phyloP scores from a whole-genome alignment of 768 basidiomycete genomes.

The Sarcomyxa edulis region DNA sequence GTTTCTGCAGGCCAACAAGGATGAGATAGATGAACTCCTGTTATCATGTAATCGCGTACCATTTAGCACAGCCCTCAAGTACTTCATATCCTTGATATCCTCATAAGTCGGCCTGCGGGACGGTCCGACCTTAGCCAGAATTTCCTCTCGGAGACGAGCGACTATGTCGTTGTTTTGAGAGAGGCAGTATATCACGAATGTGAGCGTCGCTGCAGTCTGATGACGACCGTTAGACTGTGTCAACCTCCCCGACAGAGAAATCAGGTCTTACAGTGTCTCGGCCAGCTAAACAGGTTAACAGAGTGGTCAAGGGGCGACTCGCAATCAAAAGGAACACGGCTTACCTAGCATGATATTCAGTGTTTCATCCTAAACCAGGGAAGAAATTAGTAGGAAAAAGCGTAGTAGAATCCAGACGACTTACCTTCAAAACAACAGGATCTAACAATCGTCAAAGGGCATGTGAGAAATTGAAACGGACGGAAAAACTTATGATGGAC shows the following conservation, averaged over 20 bases:
- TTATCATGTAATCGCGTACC: conserved; percentile 29
- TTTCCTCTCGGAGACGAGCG: conserved; percentile 48
- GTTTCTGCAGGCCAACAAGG: conserved; percentile 32
- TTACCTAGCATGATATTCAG: conserved; percentile 42
- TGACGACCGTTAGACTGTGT: background rate
- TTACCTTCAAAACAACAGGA: conserved; percentile 41
- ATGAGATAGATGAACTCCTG: background rate
- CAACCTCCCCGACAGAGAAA: background rate
- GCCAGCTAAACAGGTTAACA: conserved; percentile 25
- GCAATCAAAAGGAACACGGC: background rate
- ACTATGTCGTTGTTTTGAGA: conserved; percentile 46
- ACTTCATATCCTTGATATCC: conserved; percentile 59
- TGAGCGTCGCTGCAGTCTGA: conserved; percentile 35
- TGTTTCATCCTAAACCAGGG: conserved; percentile 13
- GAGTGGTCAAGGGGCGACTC: background rate
- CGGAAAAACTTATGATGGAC: background rate
- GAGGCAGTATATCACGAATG: conserved; percentile 38
- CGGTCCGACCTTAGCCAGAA: conserved; percentile 45
- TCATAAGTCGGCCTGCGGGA: conserved; percentile 45
- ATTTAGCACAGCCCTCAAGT: conserved; percentile 59
- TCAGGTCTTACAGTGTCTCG: conserved; percentile 26
- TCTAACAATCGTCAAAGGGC: conserved; percentile 16
- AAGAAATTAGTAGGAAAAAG: background rate
- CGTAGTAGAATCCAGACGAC: no score
- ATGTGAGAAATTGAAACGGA: background rate